phyloP scores from a whole-genome alignment of 345 rosid genomes.

The Barbarea vulgaris region DNA sequence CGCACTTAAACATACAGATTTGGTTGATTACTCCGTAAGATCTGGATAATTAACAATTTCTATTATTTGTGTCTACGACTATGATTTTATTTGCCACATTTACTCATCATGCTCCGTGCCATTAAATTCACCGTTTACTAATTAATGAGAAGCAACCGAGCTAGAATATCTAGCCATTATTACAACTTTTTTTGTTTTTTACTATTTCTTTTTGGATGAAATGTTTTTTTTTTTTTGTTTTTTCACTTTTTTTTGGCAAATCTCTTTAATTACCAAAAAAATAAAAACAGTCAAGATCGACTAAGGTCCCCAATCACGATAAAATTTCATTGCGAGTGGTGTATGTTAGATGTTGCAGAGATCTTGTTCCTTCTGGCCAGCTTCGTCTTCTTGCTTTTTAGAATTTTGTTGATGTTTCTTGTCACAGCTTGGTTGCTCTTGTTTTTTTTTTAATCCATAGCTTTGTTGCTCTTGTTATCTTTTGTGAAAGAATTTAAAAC shows the following conservation, averaged over 20 bases:
- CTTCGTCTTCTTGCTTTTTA: conserved; percentile 39
- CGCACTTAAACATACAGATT: conserved; percentile 28
- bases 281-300: conserved; percentile 3
- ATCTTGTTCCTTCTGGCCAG: conserved; percentile 28
- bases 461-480: conserved; percentile 18
- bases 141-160: conserved; percentile 26
- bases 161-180: conserved; percentile 28
- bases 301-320: conserved; percentile 30
- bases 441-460: background rate
- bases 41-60: conserved; percentile 26
- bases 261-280: background rate
- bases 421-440: conserved; percentile 18
- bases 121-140: conserved; percentile 30
- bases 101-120: conserved; percentile 18
- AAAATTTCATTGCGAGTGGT: conserved; percentile 17
- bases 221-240: conserved; percentile 1
- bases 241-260: conserved; percentile 2
- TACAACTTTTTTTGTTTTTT: conserved; percentile 11
- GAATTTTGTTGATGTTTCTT: conserved; percentile 32
- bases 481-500: background rate
- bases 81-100: conserved; percentile 20
- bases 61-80: conserved; percentile 1
- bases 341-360: conserved; percentile 35
- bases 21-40: conserved; percentile 28
- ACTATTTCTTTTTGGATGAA: background rate